Conservation (phyloP, 257 asterid species). For the Jasminum sambac region DNA sequence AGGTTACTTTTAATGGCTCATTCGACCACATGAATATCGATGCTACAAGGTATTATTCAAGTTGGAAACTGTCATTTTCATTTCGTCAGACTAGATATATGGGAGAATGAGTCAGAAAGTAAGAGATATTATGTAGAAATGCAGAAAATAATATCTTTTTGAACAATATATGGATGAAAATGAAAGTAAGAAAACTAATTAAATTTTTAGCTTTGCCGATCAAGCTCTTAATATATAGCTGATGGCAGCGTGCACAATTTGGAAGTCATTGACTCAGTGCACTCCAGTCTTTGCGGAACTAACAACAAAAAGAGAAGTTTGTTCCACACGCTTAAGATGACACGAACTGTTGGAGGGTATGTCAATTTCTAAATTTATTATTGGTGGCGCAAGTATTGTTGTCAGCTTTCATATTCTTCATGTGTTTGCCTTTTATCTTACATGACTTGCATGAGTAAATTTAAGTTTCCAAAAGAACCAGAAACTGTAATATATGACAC, state of each 20-base stretch:
- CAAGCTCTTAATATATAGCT: slow-evolving; percentile 1
- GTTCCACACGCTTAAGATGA: slow-evolving; percentile 94
- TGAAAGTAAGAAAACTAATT: no score
- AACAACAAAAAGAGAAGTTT: slow-evolving; percentile 82
- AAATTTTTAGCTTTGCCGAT: no score
- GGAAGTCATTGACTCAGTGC: slow-evolving; percentile 93
- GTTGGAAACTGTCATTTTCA: slow-evolving; percentile 16
- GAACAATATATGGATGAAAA: no score
- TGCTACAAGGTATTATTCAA: slow-evolving; percentile 74
- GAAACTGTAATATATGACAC: not conserved
- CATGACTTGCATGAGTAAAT: slow-evolving; percentile 16
- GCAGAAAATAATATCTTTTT: no score
- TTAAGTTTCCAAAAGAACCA: slow-evolving; percentile 11
- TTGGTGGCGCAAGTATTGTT: slow-evolving; percentile 22
- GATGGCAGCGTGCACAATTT: slow-evolving; percentile 86
- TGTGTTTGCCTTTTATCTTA: slow-evolving; percentile 10
- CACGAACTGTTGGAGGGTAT: slow-evolving; percentile 97
- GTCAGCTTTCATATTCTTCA: slow-evolving; percentile 5
- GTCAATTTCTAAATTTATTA: slow-evolving; percentile 25
- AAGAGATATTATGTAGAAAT: no score
- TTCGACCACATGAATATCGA: slow-evolving; percentile 98
- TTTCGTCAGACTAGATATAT: slow-evolving; percentile 21
- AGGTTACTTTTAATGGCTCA: slow-evolving; percentile 97
- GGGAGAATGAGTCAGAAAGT: no score
- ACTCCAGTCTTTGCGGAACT: slow-evolving; percentile 71